phyloP scores from a whole-genome alignment of 257 asterid genomes.

The Solanum medicagineum region DNA sequence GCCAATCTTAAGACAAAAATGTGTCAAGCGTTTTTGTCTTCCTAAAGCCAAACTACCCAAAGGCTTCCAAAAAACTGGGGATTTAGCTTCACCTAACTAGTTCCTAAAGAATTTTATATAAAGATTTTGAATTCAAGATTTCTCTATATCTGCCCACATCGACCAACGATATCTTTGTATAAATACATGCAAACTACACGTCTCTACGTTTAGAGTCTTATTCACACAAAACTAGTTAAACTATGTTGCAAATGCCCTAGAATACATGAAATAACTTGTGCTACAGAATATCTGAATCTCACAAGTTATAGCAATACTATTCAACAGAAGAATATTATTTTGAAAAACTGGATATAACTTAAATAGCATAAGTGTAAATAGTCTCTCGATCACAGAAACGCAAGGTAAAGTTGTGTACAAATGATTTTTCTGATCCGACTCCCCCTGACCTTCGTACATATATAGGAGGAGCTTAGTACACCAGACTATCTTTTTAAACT shows the following conservation, averaged over 20 bases:
- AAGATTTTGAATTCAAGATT: no score
- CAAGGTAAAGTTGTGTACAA: not conserved
- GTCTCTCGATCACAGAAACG: no score
- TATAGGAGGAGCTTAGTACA: not conserved
- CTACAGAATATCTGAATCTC: no score
- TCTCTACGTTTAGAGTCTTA: no score
- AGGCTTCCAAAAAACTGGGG: not conserved
- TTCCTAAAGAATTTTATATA: not conserved
- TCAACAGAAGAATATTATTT: no score
- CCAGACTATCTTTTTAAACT: not conserved
- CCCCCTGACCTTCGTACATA: not conserved
- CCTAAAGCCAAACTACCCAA: not conserved
- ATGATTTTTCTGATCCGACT: accelerated
- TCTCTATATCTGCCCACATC: not conserved
- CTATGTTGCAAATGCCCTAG: no score
- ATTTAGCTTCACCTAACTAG: not conserved
- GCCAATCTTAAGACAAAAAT: not conserved
- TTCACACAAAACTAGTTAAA: no score
- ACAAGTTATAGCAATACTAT: no score
- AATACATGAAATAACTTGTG: no score
- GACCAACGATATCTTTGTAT: no score
- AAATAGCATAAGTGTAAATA: not conserved
- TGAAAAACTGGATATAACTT: not conserved
- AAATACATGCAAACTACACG: no score
- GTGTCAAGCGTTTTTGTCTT: not conserved